Evolutionary conservation across 169 alveolate species (phyloP), one percentile per base, ranked within the genome.

Genomic region (Miamiensis avidus): DNA sequence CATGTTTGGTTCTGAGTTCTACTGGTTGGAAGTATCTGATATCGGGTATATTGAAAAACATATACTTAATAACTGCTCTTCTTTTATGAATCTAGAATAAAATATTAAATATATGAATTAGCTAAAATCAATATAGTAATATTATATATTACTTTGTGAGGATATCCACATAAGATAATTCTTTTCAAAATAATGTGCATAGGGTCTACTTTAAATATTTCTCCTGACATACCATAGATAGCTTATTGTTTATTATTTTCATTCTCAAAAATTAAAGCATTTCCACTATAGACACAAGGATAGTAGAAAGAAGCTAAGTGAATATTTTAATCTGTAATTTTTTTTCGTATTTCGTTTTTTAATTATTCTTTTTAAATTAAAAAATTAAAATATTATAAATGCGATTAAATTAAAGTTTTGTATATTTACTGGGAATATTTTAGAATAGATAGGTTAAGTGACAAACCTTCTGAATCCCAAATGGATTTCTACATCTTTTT

Each of bases 41-140:
- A 91, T 99, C 99, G 83, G 91, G 91, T 16, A 99, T 99, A 83
- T 97, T 95, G 92, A 98, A 97, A 95, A 99, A 99, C 99, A 99
- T 99, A 94, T 96, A 97, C 76, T 99, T 93, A 30, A 98, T 97
- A 29, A 98, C 99, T 1, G 99, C 99, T 89, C 96, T 97, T 90
- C 98, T 97, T 89, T 97, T 97, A 92, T 98, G 99, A 78, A 90
- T 88, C 84, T 79, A 79, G 34, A 6, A 6, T 75, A 6, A n/a
- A n/a, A 34, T 49, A 49, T 79, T n/a, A 0, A 28, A 1, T 20
- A 15, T 0, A 49, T 34, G 0, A n/a, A 0, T 0, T 34, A 79
- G 31, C n/a, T n/a, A 28, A 1, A 27, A 49, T 65, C 0, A 4
- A 49, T 34, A 0, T 26, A 0, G 30, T 79, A 32, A 1, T 31